Conservation (phyloP, 805 yeast species). For the Blastobotrys robertii region DNA sequence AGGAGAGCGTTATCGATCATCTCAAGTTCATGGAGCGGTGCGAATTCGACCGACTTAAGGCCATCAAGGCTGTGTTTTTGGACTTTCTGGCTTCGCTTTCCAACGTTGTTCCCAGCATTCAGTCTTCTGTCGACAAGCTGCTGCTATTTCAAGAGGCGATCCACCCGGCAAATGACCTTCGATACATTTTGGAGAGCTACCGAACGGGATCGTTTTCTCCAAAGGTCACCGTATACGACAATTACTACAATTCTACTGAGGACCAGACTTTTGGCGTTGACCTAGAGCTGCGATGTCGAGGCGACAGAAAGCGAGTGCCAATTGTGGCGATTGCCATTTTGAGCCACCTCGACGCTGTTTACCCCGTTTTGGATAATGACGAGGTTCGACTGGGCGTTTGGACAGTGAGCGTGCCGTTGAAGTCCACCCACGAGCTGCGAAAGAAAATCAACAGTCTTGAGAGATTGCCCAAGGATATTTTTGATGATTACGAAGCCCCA, state of each 20-base stretch:
- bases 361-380: conserved; percentile 59
- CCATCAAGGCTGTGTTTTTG: conserved; percentile 62
- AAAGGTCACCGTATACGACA: conserved; percentile 62
- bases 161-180: conserved; percentile 58
- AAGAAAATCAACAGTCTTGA: conserved; percentile 35
- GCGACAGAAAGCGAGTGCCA: conserved; percentile 69
- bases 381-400: conserved; percentile 57
- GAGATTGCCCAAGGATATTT: conserved; percentile 21
- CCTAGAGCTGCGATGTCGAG: conserved; percentile 56
- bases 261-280: conserved; percentile 77
- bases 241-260: conserved; percentile 59
- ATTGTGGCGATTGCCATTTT: conserved; percentile 51
- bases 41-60: conserved; percentile 67
- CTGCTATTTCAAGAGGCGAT: conserved; percentile 60
- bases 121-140: conserved; percentile 50
- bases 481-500: conserved; percentile 38
- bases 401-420: conserved; percentile 55
- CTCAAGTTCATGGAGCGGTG: conserved; percentile 71
- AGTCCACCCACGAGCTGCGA: conserved; percentile 53
- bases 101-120: conserved; percentile 47
- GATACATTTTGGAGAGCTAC: conserved; percentile 55
- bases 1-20: conserved; percentile 61
- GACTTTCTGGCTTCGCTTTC: conserved; percentile 64
- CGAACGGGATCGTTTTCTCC: conserved; percentile 72
- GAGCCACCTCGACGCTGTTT: conserved; percentile 55